Evolutionary conservation across 129 eudicot species (phyloP).

Genomic region (Centrapalus pauciflorus): DNA sequence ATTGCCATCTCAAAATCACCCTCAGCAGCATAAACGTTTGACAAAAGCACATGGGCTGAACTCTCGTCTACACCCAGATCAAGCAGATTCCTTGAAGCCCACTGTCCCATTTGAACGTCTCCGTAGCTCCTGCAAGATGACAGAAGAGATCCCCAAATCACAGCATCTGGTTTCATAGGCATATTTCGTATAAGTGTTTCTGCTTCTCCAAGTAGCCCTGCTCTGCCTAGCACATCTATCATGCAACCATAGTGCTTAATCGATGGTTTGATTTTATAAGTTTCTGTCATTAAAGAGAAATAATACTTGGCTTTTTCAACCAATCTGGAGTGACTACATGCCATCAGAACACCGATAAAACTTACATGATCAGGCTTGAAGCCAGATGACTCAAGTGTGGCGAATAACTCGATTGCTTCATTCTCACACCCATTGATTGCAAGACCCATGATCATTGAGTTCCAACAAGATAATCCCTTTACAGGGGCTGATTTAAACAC

Average conservation of each 20-base stretch:
- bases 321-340: slow-evolving; percentile 52
- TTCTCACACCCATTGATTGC: slow-evolving; percentile 50
- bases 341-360: slow-evolving; percentile 52
- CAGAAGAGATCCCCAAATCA: slow-evolving; percentile 64
- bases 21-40: slow-evolving; percentile 60
- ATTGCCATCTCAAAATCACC: slow-evolving; percentile 51
- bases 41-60: slow-evolving; percentile 48
- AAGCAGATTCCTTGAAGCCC: slow-evolving; percentile 44
- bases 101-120: slow-evolving; percentile 40
- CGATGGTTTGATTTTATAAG: slow-evolving; percentile 44
- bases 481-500: slow-evolving; percentile 34
- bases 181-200: slow-evolving; percentile 39
- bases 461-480: slow-evolving; percentile 61
- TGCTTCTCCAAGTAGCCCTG: slow-evolving; percentile 54
- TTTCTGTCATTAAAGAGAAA: slow-evolving; percentile 41
- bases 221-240: slow-evolving; percentile 58
- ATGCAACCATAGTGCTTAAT: slow-evolving; percentile 69
- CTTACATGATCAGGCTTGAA: slow-evolving; percentile 47
- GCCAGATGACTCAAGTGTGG: slow-evolving; percentile 27
- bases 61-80: slow-evolving; percentile 38
- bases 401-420: slow-evolving; percentile 43
- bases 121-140: slow-evolving; percentile 46
- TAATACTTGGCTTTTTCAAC: slow-evolving; percentile 41
- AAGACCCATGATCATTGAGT: slow-evolving; percentile 63
- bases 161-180: slow-evolving; percentile 63